Base-by-base conservation (phyloP, 768 basidiomycete genomes). In the Cystofilobasidium ferigula region DNA sequence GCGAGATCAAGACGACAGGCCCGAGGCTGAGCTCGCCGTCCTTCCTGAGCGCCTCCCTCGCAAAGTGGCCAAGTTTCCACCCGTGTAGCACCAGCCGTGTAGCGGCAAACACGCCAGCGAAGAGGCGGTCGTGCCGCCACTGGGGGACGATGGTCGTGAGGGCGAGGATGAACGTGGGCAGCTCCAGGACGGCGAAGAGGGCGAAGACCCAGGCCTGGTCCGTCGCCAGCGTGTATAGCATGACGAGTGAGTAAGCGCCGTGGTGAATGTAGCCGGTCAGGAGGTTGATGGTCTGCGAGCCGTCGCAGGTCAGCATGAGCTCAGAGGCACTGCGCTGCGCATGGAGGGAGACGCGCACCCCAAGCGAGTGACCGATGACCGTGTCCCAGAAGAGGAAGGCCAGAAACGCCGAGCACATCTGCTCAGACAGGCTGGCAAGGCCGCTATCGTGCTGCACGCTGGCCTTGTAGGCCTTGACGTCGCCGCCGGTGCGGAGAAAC, bases 151-250 rank as follows among this genome's bases (percentile, higher is more conserved):
- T 28, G 62, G 51, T 63, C 24, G 38, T 10, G 0, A 63, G 36
- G 2, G 62, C 62, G 20, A 63, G 62, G 36, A 63, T 38, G 28
- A 54, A 63, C 36, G 62, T 62, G 4, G 62, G 62, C n/a, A 63
- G 62, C 35, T 63, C 62, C 51, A 63, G 62, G 53, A 63, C 42
- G 10, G 62, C 62, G 38, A 18, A 35, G 32, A 63, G 62, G 0
- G 51, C 24, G 28, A 63, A 63, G 38, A 63, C 30, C 36, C 9
- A 32, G 1, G 62, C 24, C 28, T 63, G 62, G 3, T 54, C 26
- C 13, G 47, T 54, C 18, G 38, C 22, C 26, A 63, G 3, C 18
- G 62, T 35, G 40, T 30, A 18, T 24, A 54, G 24, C 14, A 51
- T 32, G 35, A 63, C 48, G 26, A 63, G 51, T 24, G 35, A 26